Base-by-base conservation (phyloP, 2,329 filamentous ascomycete species). In the Cladophialophora exuberans region DNA sequence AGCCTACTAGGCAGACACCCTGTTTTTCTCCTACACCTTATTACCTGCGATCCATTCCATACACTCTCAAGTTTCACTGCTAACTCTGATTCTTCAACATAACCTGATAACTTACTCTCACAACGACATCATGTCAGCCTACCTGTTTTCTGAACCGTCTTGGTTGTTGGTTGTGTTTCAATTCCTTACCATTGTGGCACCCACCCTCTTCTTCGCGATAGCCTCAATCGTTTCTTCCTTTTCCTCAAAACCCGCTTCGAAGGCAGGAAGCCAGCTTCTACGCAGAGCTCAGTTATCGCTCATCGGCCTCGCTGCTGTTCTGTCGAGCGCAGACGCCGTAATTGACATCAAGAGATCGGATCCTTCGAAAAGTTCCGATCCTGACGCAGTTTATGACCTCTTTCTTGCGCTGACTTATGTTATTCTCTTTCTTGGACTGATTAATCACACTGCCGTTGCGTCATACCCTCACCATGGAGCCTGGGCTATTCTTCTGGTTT, bases 381-480 rank as follows among this genome's bases (percentile, higher is more conserved):
- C 50, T n/a, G 53, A 59, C 30, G 54, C 59, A n/a, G 45, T 54
- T 9, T 55, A 56, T 6, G 41, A 44, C 6, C 54, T 62, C 26
- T 58, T 60, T 41, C 47, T 54, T 9, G 48, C 48, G 13, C 23
- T 62, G 42, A 38, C 56, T n/a, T 89, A 86, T 68, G 79, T 82
- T 3, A 77, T 85, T 11, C 76, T 87, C 62, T 72, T 84, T 55
- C 75, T 80, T 35, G 77, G 76, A 17, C 74, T 88, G 11, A 71
- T 76, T 2, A 79, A 83, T 48, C 72, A 74, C 15, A 66, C 74
- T 25, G 73, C 76, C 47, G 75, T 78, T 2, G 76, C 83, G 7
- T 86, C 83, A 77, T 83, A 85, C 62, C 83, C 85, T 0, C 84
- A 83, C 59, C 80, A 81, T 59, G 85, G 83, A 15, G 81, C 82